Conservation (phyloP, 345 rosid species). For the Brassica nigra region DNA sequence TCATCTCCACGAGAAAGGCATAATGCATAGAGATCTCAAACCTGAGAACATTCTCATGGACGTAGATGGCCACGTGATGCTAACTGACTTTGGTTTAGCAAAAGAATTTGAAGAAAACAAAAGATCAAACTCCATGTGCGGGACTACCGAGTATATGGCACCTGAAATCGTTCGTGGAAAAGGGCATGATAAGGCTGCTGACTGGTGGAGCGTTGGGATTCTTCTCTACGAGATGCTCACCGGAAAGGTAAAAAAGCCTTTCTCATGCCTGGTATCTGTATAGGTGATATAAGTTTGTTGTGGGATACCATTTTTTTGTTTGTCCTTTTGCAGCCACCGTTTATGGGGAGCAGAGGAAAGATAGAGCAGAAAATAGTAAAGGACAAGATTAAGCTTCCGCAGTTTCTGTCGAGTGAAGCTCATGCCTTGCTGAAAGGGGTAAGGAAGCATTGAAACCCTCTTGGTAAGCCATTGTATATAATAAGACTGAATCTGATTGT, state of each 20-base stretch:
- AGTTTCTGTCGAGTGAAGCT: conserved; percentile 74
- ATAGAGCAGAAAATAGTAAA: conserved; percentile 79
- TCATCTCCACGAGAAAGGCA: conserved; percentile 91
- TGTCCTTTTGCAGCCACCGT: conserved; percentile 70
- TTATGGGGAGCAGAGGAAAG: conserved; percentile 62
- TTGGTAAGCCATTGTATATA: not conserved
- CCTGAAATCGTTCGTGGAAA: conserved; percentile 87
- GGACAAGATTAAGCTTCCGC: conserved; percentile 81
- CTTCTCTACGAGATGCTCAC: conserved; percentile 91
- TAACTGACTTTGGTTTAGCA: conserved; percentile 94
- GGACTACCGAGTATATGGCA: conserved; percentile 95
- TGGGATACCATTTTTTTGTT: not conserved
- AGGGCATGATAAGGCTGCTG: conserved; percentile 94
- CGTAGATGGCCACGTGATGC: conserved; percentile 88
- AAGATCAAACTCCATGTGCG: conserved; percentile 93
- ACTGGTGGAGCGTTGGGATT: conserved; percentile 98
- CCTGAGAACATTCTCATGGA: conserved; percentile 92
- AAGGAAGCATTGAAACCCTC: conserved; percentile 20
- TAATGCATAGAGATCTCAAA: conserved; percentile 98
- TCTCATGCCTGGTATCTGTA: not conserved
- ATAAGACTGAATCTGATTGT: not conserved
- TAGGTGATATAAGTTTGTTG: not conserved
- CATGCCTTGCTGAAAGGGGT: conserved; percentile 86
- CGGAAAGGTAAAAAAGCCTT: conserved; percentile 54
- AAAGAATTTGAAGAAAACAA: conserved; percentile 79